Base-by-base conservation (phyloP, 1,284 basidiomycete genomes). In the Afroboletus lepidellus region DNA sequence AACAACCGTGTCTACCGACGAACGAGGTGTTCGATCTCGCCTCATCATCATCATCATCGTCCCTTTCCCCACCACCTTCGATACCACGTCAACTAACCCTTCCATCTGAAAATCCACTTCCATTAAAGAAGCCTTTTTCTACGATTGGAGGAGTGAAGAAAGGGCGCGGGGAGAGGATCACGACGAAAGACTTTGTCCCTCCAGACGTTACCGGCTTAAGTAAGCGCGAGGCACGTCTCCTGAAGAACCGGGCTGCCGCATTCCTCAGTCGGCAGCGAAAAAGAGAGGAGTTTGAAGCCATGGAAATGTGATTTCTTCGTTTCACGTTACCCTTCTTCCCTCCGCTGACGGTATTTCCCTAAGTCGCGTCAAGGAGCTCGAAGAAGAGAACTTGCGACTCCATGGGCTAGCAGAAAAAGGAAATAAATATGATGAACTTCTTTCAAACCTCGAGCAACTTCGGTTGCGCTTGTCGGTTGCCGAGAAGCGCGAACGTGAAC, bases 161-260 rank as follows among this genome's bases (percentile, higher is more conserved):
- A 68, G 71, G 72, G 8, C 81, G 85, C 32, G 83, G 75, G 44
- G 85, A 86, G 62, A 80, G 85, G 58, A 78, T 90, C 60, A 84
- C 78, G 54, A 86, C 81, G 63, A 90, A 87, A 70, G 90, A 92
- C 69, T 94, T 94, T 65, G 70, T 94, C 8, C 90, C 90, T 21
- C 92, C 92, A 37, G 92, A 94, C 69, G 91, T 93, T 54, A 83
- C 85, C 45, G 92, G 92, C 45, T 80, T 94, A 54, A 86, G 80
- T 76, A 94, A 94, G 72, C 86, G 91, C 53, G 92, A 94, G 72
- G 92, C 92, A 47, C 83, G 92, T 50, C 80, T 94, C 15, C 90
- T 94, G 54, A 94, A 94, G 78, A 94, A 94, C 74, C 82, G 92
- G 50, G 92, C 92, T 13, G 92, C 92, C 9, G 92, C 92, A 50